Evolutionary conservation across 441 rosid species (phyloP).

Genomic region (Syzygium malaccense): DNA sequence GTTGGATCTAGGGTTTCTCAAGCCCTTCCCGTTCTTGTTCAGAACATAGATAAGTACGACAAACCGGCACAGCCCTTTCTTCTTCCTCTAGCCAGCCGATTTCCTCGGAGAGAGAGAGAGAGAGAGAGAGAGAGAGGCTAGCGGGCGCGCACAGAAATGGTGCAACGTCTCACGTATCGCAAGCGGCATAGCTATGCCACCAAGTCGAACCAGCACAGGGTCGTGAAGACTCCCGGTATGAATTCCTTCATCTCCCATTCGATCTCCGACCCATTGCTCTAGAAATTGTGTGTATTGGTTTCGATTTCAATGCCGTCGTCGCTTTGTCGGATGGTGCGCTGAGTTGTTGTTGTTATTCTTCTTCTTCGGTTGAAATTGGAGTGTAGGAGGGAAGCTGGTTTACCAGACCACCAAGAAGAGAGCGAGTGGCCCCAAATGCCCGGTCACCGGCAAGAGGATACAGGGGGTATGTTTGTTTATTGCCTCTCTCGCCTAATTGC

Average conservation of each 20-base stretch:
- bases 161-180: slow-evolving; percentile 25
- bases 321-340: neutral
- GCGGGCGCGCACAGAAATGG: neutral
- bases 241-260: neutral
- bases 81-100: neutral
- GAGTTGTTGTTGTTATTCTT: neutral
- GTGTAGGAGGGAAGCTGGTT: slow-evolving; percentile 53
- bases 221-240: slow-evolving; percentile 26
- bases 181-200: slow-evolving; percentile 29
- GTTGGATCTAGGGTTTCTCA: neutral
- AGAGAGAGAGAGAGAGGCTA: neutral
- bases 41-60: accelerated
- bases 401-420: slow-evolving; percentile 68
- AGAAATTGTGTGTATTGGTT: too few relatives aligned
- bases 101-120: neutral
- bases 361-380: neutral
- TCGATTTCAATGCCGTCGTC: neutral
- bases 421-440: slow-evolving; percentile 69
- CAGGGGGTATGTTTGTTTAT: slow-evolving; percentile 38
- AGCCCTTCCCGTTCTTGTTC: neutral
- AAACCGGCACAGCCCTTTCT: accelerated
- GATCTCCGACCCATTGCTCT: neutral
- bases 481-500: neutral
- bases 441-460: slow-evolving; percentile 64
- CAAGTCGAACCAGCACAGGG: slow-evolving; percentile 27